Base-by-base conservation (phyloP, 805 yeast genomes). In the Cyberlindnera nakhonratchasimensis region DNA sequence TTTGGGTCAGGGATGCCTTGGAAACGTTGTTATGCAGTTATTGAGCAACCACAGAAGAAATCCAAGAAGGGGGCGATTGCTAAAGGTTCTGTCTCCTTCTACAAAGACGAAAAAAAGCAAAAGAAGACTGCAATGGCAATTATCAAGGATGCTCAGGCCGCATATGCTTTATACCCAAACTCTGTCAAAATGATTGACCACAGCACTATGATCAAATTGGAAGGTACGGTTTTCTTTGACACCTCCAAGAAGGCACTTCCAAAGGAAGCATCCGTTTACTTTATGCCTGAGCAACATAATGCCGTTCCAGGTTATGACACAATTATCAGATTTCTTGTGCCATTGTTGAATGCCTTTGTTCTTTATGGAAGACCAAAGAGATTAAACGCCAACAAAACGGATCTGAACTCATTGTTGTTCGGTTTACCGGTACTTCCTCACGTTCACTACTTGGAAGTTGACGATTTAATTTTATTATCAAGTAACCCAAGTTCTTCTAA, bases 1-100 rank as follows among this genome's bases (percentile, higher is more conserved):
- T 93, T 91, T 63, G 98, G 99, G 16, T 77, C 93, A 9, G 99
- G 99, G 19, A 87, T 88, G 95, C 96, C 97, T 2, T 93, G 97
- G 97, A 86, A 82, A 58, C 75, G 95, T 45, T 91, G 96, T 58
- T 93, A 77, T 68, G 91, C 96, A 3, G 96, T 90, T 10, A 76
- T 91, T 43, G 86, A 85, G 52, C 90, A 90, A 51, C 67, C 89
- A 54, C 50, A 68, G 29, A 58, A 72, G 55, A 80, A 62, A 50
- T 65, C 62, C 48, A 69, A 55, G 69, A 59, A 65, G 56, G 60
- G 75, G 65, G 62, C 64, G 55, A 50, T 72, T 62, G 52, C 70
- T 47, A 56, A 57, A 40, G 61, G 61, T 20, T 40, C 50, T 3
- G 58, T 58, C 4, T 50, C 77, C n/a, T 84, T 93, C 52, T 93